Base-by-base conservation (phyloP, 805 yeast genomes). In the Peterozyma toletana region DNA sequence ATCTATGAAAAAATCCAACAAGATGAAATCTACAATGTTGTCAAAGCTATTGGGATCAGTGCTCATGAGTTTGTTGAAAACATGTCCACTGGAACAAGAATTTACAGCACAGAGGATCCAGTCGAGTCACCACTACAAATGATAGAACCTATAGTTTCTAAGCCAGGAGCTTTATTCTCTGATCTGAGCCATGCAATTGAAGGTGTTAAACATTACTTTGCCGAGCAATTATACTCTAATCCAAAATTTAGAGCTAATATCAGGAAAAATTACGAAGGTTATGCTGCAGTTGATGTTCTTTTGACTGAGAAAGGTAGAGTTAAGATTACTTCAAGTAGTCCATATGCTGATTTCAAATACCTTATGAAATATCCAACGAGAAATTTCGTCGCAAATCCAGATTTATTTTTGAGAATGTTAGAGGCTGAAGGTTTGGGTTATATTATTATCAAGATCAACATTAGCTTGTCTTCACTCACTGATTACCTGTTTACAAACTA, bases 271-370 rank as follows among this genome's bases (percentile, higher is more conserved):
- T 82, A 73, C 58, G 77, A 74, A 61, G 68, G 66, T 43, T 83
- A 74, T 55, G 85, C 93, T 9, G 71, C 74, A 13, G 74, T 90
- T 27, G 83, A 83, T 58, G 81, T 90, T 10, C 77, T 77, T 13
- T 67, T 89, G 38, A 89, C 98, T 0, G 95, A 89, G 48, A 89
- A 88, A 58, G 95, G 95, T 51, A 74, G 72, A 53, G 70, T 78
- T 31, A 80, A 82, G 51, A 91, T 93, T 47, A 93, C 83, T 52
- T 80, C 76, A 42, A 82, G 80, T 51, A 82, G 90, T 43, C 84
- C 89, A 2, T 90, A 81, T 55, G 88, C 86, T 47, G 96, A 88
- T 56, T 82, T 93, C 66, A 93, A 93, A 58, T 93, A 93, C 63
- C 95, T 96, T 17, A 74, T 79, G 45, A 86, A 88, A 62, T 76